Base-by-base conservation (phyloP, 2,329 filamentous ascomycete species). In the Pseudocercospora fuligena region DNA sequence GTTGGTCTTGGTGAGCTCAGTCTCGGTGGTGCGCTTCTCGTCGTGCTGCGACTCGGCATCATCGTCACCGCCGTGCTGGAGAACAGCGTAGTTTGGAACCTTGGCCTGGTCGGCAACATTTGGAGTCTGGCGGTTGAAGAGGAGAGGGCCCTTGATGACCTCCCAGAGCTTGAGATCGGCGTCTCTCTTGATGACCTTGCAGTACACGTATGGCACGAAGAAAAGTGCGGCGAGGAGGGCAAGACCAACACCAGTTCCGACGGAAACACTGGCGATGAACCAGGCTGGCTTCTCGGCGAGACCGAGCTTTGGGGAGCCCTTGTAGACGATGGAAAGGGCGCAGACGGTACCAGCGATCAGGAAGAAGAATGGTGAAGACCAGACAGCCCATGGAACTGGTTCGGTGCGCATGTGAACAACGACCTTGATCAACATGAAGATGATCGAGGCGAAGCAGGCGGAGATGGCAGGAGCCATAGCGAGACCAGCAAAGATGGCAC, bases 151-250 rank as follows among this genome's bases (percentile, higher is more conserved):
- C 16, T 82, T 76, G 66, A 83, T 70, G 64, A 89, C 79, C 67
- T 89, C 82, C 75, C 81, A 89, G 76, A 81, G 77, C 69, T 83
- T 83, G 66, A 91, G 79, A 72, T 86, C 78, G 85, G 87, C 86
- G 78, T 91, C 87, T 70, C 89, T 83, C 78, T 84, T 79, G 77
- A 90, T 78, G 71, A 91, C 80, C 57, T 85, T 81, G 65, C 85
- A 83, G 76, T 88, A 84, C 64, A 89, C 74, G 80, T 84, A 89
- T 5, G 88, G 87, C 12, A 88, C 80, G 66, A 89, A 83, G 76
- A 88, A 88, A 65, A 85, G 66, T 59, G 74, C 75, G 67, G 86
- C 76, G 14, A 89, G 70, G 4, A 84, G 69, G n/a, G 79, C 82
- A 64, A 84, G 85, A 27, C 67, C 85, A 21, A 80, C 82, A 65